These are phyloP conservation scores for Bryoglossum gracile DNA, from an alignment of 495 filamentous ascomycete species.

Conservation along the genomic window DNA sequence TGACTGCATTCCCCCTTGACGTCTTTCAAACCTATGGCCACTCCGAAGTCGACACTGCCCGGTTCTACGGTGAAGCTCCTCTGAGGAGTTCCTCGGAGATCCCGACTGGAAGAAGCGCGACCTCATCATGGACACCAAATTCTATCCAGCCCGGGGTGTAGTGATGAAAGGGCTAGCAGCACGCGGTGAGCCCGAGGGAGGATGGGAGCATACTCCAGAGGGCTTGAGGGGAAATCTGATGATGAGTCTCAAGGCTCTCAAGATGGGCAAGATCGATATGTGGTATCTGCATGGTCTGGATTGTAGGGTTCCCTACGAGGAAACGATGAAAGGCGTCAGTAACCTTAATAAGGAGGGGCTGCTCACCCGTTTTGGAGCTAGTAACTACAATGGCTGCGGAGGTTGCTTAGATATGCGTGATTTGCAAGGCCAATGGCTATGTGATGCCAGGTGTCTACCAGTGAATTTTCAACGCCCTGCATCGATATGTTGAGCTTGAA, in stretches of 20 bases:
- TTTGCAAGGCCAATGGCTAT: constrained; percentile 43
- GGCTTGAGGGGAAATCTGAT: constrained; percentile 3
- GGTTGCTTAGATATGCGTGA: constrained; percentile 43
- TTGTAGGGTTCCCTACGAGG: constrained; percentile 38
- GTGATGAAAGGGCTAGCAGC: neutral
- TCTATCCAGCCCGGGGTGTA: constrained; percentile 28
- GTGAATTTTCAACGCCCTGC: constrained; percentile 58
- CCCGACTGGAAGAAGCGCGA: constrained; percentile 40
- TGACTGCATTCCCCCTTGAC: constrained; percentile 32
- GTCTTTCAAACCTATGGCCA: constrained; percentile 49
- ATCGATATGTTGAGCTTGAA: constrained; percentile 41
- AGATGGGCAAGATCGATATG: constrained; percentile 34
- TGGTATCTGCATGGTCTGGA: constrained; percentile 49
- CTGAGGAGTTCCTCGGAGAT: constrained; percentile 42
- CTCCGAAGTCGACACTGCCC: constrained; percentile 52
- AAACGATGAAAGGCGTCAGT: constrained; percentile 43
- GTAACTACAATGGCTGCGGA: constrained; percentile 45
- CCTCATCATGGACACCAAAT: constrained; percentile 47
- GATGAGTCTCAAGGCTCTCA: constrained; percentile 20
- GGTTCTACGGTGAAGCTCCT: constrained; percentile 44
- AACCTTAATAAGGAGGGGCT: constrained; percentile 40
- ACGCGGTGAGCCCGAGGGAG: neutral
- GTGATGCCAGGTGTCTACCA: constrained; percentile 56
- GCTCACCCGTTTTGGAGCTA: constrained; percentile 39
- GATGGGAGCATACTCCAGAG: constrained; percentile 1